A percentile compares a stretch with the other conserved stretches of the same genome.
These are phyloP conservation scores for Chlorella variabilis DNA, from an alignment of 163 green algal genomes.

Conservation along the genomic window DNA sequence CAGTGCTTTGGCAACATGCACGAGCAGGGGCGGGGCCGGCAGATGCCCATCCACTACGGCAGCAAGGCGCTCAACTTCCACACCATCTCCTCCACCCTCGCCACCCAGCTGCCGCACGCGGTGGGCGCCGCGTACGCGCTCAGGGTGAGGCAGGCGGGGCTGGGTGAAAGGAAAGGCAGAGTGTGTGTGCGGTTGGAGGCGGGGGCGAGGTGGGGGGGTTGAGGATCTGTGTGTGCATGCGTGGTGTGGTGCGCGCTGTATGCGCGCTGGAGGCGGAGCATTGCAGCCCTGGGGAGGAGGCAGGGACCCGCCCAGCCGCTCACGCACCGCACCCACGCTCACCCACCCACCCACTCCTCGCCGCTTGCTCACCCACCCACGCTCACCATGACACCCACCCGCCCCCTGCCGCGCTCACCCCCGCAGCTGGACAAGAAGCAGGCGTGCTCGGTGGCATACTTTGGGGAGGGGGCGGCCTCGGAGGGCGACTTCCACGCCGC, in stretches of 20 bases:
- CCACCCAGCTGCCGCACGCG: constrained; percentile 93
- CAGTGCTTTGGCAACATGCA: constrained; percentile 86
- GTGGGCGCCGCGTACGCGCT: constrained; percentile 84
- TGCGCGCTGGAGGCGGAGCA: neutral
- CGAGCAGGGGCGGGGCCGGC: constrained; percentile 85
- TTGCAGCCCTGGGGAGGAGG: too few species aligned
- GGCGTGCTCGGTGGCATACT: constrained; percentile 77
- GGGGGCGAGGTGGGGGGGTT: too few species aligned
- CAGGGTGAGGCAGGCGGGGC: constrained; percentile 60
- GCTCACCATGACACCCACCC: too few species aligned
- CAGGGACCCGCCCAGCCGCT: too few species aligned
- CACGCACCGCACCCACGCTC: neutral
- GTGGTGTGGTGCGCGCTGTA: too few species aligned
- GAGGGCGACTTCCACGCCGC: constrained; percentile 95
- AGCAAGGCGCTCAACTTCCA: constrained; percentile 79
- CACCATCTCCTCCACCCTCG: constrained; percentile 89
- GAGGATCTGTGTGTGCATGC: too few species aligned
- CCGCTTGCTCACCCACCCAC: too few species aligned
- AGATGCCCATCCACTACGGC: constrained; percentile 95
- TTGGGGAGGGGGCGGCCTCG: constrained; percentile 87
- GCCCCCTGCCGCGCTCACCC: neutral
- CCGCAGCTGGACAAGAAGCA: constrained; percentile 62
- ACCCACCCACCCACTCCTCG: neutral
- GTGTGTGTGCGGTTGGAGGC: too few species aligned
- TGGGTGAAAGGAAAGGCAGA: neutral